Base-by-base conservation (phyloP, 345 rosid genomes). In the Laguncularia racemosa region DNA sequence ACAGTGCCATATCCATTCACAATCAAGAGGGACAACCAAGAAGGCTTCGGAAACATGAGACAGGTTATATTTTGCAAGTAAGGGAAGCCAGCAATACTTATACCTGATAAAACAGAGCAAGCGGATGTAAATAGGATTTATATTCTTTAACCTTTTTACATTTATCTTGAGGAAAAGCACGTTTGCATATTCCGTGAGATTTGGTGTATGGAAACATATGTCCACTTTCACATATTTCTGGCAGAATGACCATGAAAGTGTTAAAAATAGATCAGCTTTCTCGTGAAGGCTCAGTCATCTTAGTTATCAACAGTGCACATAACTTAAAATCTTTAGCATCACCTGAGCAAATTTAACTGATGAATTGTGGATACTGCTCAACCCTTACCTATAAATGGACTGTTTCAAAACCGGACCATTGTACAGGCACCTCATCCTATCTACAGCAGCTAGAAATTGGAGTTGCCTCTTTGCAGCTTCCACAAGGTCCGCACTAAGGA, bases 1-100 rank as follows among this genome's bases (percentile, higher is more conserved):
- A 55, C 97, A 93, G 50, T 86, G 97, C 99, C 97, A 93, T 71
- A 93, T 60, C 99, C 97, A 93, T 76, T 93, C 97, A 65, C 97
- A 86, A 46, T 93, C 97, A 21, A 93, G 78, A 64, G 96, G 97
- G 70, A 89, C 88, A 28, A 85, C 84, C 60, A 85, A 75, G 50
- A 84, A 79, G 53, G 80, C 79, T 60, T 81, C 89, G 48, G 21
- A 65, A 68, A 73, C 21, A 5, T 63, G 66, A 10, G 82, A 70
- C 40, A 82, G 73, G 0, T 67, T 49, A 57, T 72, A 67, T 65
- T 76, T 77, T 1, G 90, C 91, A 9, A 89, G 89, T 79, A 93
- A 65, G 21, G 99, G 98, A 76, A 91, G 96, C 98, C 98, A 91
- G 53, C 70, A 88, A 57, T 75, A 81, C 70, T 81, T 86, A 62